Conservation (phyloP, 2,329 filamentous ascomycete species). For the Pezicula neosporulosa region DNA sequence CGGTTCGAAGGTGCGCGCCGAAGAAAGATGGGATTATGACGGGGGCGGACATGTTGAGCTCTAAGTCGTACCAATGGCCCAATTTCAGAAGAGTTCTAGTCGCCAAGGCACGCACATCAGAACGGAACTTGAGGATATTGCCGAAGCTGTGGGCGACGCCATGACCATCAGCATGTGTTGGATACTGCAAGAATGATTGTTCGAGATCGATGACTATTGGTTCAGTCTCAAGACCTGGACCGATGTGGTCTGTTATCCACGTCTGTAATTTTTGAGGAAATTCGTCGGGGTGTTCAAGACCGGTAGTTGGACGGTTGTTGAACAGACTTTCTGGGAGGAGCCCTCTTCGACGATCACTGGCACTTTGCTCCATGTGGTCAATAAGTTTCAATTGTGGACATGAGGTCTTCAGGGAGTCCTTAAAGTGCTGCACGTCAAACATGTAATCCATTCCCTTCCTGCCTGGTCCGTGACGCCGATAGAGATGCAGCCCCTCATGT, state of each 20-base stretch:
- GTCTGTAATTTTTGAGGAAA: constrained; percentile 4
- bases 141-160: constrained; percentile 34
- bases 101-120: constrained; percentile 24
- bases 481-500: constrained; percentile 8
- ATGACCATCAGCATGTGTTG: constrained; percentile 31
- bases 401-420: constrained; percentile 3
- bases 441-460: constrained; percentile 18
- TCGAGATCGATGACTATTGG: constrained; percentile 35
- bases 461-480: constrained; percentile 21
- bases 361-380: neutral
- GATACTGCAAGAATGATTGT: constrained; percentile 35
- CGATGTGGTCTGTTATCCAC: constrained; percentile 4
- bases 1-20: constrained; percentile 35
- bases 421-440: constrained; percentile 8
- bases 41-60: constrained; percentile 22
- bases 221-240: neutral
- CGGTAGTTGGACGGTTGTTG: constrained; percentile 2
- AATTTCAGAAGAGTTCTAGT: constrained; percentile 29
- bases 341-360: neutral
- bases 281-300: constrained; percentile 3
- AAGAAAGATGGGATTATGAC: constrained; percentile 30
- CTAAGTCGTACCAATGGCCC: constrained; percentile 20
- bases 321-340: constrained; percentile 7
- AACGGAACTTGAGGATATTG: constrained; percentile 31
- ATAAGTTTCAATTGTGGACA: constrained; percentile 3